Percentiles rank a stretch among this genome's conserved stretches.
phyloP scores from a whole-genome alignment of 495 filamentous ascomycete genomes.

The Lophiotrema nucula region DNA sequence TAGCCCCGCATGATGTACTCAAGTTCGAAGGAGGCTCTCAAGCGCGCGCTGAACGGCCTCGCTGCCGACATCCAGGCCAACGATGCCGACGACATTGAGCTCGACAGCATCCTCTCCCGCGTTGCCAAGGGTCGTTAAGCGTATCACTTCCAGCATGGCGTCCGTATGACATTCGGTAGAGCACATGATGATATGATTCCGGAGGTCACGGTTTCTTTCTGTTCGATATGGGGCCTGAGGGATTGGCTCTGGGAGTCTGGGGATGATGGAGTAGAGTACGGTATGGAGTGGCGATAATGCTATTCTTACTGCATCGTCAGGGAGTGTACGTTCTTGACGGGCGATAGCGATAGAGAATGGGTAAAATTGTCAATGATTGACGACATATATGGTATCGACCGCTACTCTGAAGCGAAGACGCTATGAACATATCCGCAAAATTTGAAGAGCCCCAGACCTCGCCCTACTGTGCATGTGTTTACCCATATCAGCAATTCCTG shows the following conservation, averaged over 20 bases:
- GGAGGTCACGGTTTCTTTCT: background rate
- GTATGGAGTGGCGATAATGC: background rate
- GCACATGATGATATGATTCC: background rate
- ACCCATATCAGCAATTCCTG: too few relatives aligned
- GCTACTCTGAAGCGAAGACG: too few relatives aligned
- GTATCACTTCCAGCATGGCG: background rate
- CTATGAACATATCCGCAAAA: too few relatives aligned
- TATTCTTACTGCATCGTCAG: slow-evolving; percentile 4
- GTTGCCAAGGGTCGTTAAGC: slow-evolving; percentile 70
- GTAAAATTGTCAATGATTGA: slow-evolving; percentile 8
- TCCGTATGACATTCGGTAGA: background rate
- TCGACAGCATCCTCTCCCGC: slow-evolving; percentile 69
- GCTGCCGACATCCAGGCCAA: slow-evolving; percentile 87
- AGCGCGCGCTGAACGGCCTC: slow-evolving; percentile 79
- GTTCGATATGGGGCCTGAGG: too few relatives aligned
- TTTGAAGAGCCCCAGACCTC: too few relatives aligned
- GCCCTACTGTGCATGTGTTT: too few relatives aligned
- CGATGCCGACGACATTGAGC: slow-evolving; percentile 85
- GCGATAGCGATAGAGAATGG: slow-evolving; percentile 18
- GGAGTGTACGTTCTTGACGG: slow-evolving; percentile 17
- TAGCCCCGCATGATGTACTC: slow-evolving; percentile 95
- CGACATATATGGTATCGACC: slow-evolving; percentile 1
- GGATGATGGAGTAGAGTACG: too few relatives aligned
- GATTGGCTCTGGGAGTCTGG: too few relatives aligned
- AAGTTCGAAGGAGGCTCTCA: slow-evolving; percentile 88